phyloP scores from a whole-genome alignment of 768 basidiomycete species.

The Rhizopogon vinicolor region DNA sequence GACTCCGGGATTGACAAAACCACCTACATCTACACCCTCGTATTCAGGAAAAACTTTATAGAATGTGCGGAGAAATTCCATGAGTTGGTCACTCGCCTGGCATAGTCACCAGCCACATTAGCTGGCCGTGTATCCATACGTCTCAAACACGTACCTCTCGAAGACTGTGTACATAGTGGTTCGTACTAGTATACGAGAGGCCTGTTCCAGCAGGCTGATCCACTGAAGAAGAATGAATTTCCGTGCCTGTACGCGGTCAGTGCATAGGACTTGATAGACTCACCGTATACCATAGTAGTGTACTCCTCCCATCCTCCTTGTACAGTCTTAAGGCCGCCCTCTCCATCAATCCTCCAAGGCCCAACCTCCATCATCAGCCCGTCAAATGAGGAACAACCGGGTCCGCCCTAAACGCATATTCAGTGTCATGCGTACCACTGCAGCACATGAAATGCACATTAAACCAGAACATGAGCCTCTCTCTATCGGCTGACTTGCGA shows the following conservation, averaged over 20 bases:
- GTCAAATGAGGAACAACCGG: constrained; percentile 96
- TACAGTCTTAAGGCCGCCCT: constrained; percentile 63
- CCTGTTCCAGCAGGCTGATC: constrained; percentile 98
- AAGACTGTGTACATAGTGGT: constrained; percentile 79
- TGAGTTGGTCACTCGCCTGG: constrained; percentile 72
- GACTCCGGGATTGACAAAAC: neutral
- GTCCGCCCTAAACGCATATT: constrained; percentile 64
- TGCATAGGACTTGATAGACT: constrained; percentile 22
- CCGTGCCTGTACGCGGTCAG: neutral
- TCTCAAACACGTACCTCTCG: constrained; percentile 42
- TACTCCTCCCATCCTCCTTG: constrained; percentile 99
- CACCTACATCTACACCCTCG: constrained; percentile 70
- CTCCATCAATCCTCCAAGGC: constrained; percentile 77
- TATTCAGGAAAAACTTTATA: constrained; percentile 92
- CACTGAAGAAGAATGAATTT: constrained; percentile 44
- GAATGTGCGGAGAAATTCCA: constrained; percentile 84
- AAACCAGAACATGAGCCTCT: constrained; percentile 94
- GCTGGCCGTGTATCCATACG: neutral
- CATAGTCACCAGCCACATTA: neutral
- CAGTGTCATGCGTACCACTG: neutral
- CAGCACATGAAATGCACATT: constrained; percentile 53
- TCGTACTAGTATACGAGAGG: constrained; percentile 83
- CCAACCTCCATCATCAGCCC: constrained; percentile 99
- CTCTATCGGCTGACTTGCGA: constrained; percentile 81
- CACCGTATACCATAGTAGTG: constrained; percentile 88